Evolutionary conservation across 73 alveolate genomes (phyloP).

Genomic region (Paramecium primaurelia): DNA sequence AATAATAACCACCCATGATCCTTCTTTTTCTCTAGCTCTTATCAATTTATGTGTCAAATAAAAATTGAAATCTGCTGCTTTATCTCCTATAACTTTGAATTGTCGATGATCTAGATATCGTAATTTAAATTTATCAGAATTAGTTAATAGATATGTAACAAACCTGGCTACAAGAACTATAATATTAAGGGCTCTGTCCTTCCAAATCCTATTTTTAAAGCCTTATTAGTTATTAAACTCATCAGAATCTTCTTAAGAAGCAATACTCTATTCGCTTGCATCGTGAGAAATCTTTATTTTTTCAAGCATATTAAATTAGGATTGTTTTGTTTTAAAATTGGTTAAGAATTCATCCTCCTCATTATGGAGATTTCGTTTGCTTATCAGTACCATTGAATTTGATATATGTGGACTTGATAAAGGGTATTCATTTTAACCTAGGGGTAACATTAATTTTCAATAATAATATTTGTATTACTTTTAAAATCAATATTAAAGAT

Average conservation of each 20-base stretch:
- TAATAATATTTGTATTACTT: background rate
- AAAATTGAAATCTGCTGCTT: background rate
- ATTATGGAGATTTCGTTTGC: background rate
- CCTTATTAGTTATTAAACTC: background rate
- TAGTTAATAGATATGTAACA: background rate
- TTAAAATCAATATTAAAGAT: too few species aligned
- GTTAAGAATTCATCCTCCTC: background rate
- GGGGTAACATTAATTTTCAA: background rate
- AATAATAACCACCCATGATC: background rate
- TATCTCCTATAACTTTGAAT: slow-evolving; percentile 19
- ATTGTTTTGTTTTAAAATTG: background rate
- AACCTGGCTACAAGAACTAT: slow-evolving; percentile 29
- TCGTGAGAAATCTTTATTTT: background rate
- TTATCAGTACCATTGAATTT: background rate
- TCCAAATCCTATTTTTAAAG: slow-evolving; percentile 7
- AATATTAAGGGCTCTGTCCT: slow-evolving; percentile 26
- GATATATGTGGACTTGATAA: background rate
- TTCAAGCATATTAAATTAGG: slow-evolving; percentile 6
- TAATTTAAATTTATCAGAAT: slow-evolving; percentile 30
- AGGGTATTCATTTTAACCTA: background rate
- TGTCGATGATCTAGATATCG: background rate
- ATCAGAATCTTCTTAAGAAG: background rate
- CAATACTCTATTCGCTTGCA: slow-evolving; percentile 2
- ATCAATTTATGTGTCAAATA: background rate
- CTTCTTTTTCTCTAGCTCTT: background rate